These are phyloP conservation scores for Bruguiera parviflora DNA, from an alignment of 345 rosid genomes.

Conservation along the genomic window DNA sequence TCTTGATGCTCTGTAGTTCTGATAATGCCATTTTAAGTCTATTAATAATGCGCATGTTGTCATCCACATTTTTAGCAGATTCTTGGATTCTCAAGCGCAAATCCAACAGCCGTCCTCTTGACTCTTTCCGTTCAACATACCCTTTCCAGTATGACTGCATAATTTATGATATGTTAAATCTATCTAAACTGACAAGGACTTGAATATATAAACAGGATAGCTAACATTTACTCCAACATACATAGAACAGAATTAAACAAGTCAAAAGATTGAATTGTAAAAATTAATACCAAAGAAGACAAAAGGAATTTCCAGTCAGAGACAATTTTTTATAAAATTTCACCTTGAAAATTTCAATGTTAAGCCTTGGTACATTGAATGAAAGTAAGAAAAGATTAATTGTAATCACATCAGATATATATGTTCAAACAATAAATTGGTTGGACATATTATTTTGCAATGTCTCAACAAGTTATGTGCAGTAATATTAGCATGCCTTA, in stretches of 20 bases:
- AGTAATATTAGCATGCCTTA: background rate
- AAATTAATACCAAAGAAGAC: too few relatives aligned
- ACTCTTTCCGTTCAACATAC: slow-evolving; percentile 60
- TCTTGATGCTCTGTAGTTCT: slow-evolving; percentile 68
- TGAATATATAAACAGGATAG: background rate
- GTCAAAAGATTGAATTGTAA: background rate
- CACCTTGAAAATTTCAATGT: background rate
- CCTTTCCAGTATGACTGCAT: slow-evolving; percentile 84
- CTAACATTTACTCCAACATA: background rate
- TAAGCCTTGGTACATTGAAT: background rate
- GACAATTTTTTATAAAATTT: too few relatives aligned
- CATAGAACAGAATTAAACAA: background rate
- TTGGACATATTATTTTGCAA: background rate
- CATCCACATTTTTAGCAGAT: slow-evolving; percentile 78
- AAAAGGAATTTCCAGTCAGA: too few relatives aligned
- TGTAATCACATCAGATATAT: too few relatives aligned
- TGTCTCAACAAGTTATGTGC: background rate
- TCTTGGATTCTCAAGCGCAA: slow-evolving; percentile 61
- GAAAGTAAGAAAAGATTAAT: background rate
- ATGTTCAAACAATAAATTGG: too few relatives aligned
- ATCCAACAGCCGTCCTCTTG: slow-evolving; percentile 53
- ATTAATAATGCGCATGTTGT: slow-evolving; percentile 70
- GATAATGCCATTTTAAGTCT: slow-evolving; percentile 71
- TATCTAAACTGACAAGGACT: background rate
- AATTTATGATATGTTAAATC: slow-evolving; percentile 13